These are phyloP conservation scores for Hypoxylon sp. DNA, from an alignment of 2,329 filamentous ascomycete species.

Conservation along the genomic window DNA sequence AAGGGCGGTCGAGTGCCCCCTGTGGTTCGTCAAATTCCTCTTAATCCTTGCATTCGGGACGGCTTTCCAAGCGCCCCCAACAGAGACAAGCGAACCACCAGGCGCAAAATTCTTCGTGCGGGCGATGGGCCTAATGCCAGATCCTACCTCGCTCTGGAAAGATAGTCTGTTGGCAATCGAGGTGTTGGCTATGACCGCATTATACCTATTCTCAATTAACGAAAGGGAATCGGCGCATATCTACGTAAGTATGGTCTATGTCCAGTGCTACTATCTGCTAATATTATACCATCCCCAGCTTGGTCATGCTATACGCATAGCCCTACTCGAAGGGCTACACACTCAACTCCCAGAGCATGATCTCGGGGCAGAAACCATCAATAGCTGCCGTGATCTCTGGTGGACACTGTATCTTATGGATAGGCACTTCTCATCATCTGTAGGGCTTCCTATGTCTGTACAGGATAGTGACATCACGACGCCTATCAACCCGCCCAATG, in stretches of 20 bases:
- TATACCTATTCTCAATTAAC: constrained; percentile 59
- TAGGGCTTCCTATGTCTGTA: constrained; percentile 57
- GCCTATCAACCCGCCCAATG: constrained; percentile 49
- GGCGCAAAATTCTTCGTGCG: constrained; percentile 54
- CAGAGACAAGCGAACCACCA: constrained; percentile 44
- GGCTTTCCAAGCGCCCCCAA: constrained; percentile 46
- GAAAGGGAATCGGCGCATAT: constrained; percentile 55
- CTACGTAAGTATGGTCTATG: constrained; percentile 46
- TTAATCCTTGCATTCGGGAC: constrained; percentile 51
- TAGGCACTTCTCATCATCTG: constrained; percentile 57
- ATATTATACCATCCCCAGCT: constrained; percentile 49
- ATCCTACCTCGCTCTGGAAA: constrained; percentile 55
- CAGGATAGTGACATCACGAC: constrained; percentile 59
- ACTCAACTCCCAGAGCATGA: constrained; percentile 58
- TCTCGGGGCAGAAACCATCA: constrained; percentile 53
- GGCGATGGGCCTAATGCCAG: constrained; percentile 57
- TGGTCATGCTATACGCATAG: constrained; percentile 59
- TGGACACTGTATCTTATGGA: constrained; percentile 61
- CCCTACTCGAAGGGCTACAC: constrained; percentile 59
- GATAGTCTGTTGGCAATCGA: constrained; percentile 58
- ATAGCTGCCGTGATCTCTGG: constrained; percentile 58
- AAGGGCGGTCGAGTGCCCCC: constrained; percentile 38
- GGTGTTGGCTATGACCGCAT: constrained; percentile 54
- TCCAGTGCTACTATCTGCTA: not conserved
- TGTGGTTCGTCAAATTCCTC: constrained; percentile 52